Conservation (phyloP, 805 yeast genomes). For the Zygoascus bituminiphila region DNA sequence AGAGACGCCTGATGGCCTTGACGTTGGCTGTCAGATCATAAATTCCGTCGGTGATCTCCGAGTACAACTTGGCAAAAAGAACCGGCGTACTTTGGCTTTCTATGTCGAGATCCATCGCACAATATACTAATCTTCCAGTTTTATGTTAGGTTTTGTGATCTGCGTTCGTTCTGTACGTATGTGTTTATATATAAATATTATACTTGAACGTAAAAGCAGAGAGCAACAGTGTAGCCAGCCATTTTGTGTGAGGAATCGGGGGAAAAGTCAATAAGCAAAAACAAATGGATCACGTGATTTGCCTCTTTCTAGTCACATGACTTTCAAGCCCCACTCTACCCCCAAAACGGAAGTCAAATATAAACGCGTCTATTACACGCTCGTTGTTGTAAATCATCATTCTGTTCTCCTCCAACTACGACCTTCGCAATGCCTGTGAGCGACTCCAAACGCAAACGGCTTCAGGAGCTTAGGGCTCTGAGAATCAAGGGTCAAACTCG, state of each 20-base stretch:
- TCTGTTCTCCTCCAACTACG: not conserved
- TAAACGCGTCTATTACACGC: not conserved
- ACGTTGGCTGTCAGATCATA: slow-evolving; percentile 12
- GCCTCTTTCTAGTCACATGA: not conserved
- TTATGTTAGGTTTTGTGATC: no score
- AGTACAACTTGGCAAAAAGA: slow-evolving; percentile 11
- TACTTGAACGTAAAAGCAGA: no score
- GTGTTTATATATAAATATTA: no score
- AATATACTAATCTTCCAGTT: no score
- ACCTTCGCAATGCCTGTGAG: not conserved
- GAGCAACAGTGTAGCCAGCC: no score
- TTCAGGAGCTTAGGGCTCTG: slow-evolving; percentile 10
- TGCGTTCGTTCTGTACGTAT: no score
- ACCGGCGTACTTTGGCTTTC: slow-evolving; percentile 7
- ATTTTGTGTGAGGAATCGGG: no score
- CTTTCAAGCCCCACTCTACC: not conserved
- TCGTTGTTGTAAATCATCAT: not conserved
- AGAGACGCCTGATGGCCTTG: slow-evolving; percentile 10
- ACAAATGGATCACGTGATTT: not conserved
- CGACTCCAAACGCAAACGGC: not conserved
- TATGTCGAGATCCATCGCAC: not conserved
- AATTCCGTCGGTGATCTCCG: slow-evolving; percentile 12
- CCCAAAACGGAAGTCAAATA: not conserved
- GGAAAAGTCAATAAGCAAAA: no score
- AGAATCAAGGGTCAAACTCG: slow-evolving; percentile 15